Conservation (phyloP, 495 filamentous ascomycete genomes). For the Talaromyces borbonicus region DNA sequence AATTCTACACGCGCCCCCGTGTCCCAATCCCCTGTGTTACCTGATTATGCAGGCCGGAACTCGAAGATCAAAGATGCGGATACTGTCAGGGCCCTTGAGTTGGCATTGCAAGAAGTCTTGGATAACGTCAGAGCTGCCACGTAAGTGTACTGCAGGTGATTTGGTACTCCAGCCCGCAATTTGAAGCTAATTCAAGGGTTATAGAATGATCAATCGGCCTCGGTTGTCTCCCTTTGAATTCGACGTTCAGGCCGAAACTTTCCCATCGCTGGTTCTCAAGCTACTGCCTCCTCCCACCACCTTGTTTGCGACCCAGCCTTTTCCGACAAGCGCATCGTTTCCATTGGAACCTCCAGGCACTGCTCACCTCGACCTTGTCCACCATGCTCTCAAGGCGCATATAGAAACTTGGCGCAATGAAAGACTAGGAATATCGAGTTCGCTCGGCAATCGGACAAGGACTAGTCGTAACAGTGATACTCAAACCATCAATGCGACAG, state of each 20-base stretch:
- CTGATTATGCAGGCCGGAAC: slow-evolving; percentile 47
- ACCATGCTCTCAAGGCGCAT: slow-evolving; percentile 52
- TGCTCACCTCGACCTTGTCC: slow-evolving; percentile 60
- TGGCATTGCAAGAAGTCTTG: slow-evolving; percentile 72
- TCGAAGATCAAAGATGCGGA: slow-evolving; percentile 56
- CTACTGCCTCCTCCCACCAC: slow-evolving; percentile 71
- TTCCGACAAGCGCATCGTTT: slow-evolving; percentile 63
- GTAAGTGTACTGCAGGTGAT: slow-evolving; percentile 37
- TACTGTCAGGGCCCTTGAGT: slow-evolving; percentile 66
- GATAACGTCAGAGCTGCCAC: slow-evolving; percentile 71
- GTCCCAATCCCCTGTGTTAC: slow-evolving; percentile 37
- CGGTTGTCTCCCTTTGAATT: slow-evolving; percentile 64
- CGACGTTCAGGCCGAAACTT: slow-evolving; percentile 68
- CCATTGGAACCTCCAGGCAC: slow-evolving; percentile 59
- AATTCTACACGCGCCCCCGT: slow-evolving; percentile 29
- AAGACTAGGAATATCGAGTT: slow-evolving; percentile 24
- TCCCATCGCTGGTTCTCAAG: slow-evolving; percentile 70
- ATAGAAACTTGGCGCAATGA: slow-evolving; percentile 50
- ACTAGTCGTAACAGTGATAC: slow-evolving; percentile 21
- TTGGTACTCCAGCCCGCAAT: background rate
- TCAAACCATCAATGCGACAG: slow-evolving; percentile 35
- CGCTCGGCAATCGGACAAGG: slow-evolving; percentile 16
- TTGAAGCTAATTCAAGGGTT: slow-evolving; percentile 1
- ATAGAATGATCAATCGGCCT: slow-evolving; percentile 15
- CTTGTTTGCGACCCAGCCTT: slow-evolving; percentile 59